Conservation (phyloP, 2,329 filamentous ascomycete species). For the Colletotrichum sublineola region DNA sequence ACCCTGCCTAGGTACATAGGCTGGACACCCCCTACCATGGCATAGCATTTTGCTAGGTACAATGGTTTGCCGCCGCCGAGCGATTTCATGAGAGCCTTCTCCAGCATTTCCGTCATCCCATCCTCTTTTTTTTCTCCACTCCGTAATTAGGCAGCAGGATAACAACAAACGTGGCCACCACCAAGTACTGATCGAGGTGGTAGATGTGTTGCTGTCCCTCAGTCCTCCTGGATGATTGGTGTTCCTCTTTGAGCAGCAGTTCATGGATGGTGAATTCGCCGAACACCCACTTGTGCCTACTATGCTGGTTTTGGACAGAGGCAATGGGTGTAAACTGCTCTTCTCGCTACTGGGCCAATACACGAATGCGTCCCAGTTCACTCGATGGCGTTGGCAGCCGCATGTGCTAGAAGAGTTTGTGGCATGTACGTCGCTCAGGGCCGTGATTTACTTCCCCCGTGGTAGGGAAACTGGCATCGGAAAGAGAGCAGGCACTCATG, state of each 20-base stretch:
- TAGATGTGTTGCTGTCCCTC: background rate
- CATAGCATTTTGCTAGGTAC: conserved; percentile 28
- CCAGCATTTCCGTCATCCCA: conserved; percentile 27
- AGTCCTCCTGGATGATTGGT: background rate
- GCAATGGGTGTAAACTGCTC: background rate
- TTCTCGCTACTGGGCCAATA: background rate
- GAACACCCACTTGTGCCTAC: conserved; percentile 17
- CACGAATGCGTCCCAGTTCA: background rate
- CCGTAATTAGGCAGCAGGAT: conserved; percentile 37
- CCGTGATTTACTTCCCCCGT: background rate
- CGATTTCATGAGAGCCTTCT: conserved; percentile 32
- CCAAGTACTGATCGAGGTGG: conserved; percentile 8
- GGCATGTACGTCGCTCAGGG: background rate
- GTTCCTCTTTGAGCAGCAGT: conserved; percentile 6
- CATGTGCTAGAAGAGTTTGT: background rate
- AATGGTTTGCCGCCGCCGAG: conserved; percentile 21
- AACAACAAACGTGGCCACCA: conserved; percentile 22
- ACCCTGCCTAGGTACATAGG: conserved; percentile 14
- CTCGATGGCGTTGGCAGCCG: background rate
- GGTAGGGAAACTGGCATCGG: background rate
- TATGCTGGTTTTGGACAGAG: conserved; percentile 13
- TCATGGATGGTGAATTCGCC: conserved; percentile 22
- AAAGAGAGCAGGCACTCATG: background rate
- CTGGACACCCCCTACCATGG: conserved; percentile 7
- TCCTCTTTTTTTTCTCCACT: conserved; percentile 27